phyloP scores from a whole-genome alignment of 805 yeast species.

The Candida nanaspora region DNA sequence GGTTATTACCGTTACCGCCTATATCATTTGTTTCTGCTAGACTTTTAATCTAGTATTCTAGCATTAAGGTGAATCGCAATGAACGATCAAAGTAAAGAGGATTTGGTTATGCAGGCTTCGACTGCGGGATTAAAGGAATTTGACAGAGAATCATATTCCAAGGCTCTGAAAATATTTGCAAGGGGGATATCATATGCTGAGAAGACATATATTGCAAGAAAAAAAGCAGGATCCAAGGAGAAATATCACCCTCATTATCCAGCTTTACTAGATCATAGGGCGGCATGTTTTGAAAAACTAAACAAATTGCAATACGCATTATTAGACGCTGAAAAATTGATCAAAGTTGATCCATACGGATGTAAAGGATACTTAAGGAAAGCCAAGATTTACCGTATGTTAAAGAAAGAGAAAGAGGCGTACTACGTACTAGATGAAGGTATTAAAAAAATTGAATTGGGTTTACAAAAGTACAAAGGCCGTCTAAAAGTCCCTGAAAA shows the following conservation, averaged over 20 bases:
- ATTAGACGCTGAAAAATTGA: slow-evolving; percentile 29
- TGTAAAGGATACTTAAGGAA: slow-evolving; percentile 44
- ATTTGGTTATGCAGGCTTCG: slow-evolving; percentile 5
- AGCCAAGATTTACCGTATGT: slow-evolving; percentile 27
- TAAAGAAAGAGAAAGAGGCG: slow-evolving; percentile 27
- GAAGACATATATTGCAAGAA: neutral
- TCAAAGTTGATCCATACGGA: slow-evolving; percentile 33
- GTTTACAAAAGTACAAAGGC: slow-evolving; percentile 16
- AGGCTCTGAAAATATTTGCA: slow-evolving; percentile 15
- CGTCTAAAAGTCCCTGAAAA: slow-evolving; percentile 25
- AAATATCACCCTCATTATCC: slow-evolving; percentile 8
- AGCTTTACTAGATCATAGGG: slow-evolving; percentile 33
- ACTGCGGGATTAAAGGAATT: slow-evolving; percentile 14
- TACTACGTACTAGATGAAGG: slow-evolving; percentile 31
- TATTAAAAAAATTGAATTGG: slow-evolving; percentile 27
- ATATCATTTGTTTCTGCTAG: too few species aligned
- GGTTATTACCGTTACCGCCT: too few species aligned
- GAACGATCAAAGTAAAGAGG: neutral
- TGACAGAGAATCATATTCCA: slow-evolving; percentile 10
- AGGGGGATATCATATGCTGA: slow-evolving; percentile 11
- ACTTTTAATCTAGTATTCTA: too few species aligned
- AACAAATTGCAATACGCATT: slow-evolving; percentile 25
- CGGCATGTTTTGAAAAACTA: slow-evolving; percentile 42
- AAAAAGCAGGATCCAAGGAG: neutral
- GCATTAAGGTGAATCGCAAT: too few species aligned